Base-by-base conservation (phyloP, 768 basidiomycete species). In the Lactifluus piperatus region DNA sequence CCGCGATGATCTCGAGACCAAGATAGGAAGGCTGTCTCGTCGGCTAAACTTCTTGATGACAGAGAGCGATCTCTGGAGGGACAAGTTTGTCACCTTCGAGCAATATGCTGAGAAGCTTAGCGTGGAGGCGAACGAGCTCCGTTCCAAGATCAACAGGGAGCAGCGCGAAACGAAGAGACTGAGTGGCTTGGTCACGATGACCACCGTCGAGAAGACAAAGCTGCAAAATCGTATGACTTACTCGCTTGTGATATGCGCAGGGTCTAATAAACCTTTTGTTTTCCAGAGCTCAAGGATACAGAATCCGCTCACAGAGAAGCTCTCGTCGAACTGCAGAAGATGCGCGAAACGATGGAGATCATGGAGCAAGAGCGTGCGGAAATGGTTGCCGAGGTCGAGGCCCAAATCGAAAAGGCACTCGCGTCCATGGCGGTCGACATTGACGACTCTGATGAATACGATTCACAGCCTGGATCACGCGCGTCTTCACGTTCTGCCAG, bases 71-170 rank as follows among this genome's bases (percentile, higher is more conserved):
- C 73, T 92, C 48, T 95, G 93, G 92, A 78, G 91, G 60, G 88
- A 93, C 72, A 94, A 94, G 69, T 95, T 95, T 66, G 88, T 94
- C 51, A 87, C 88, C 14, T 95, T 97, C 65, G 94, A 97, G 71
- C 85, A 87, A 71, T 94, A 94, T 68, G 93, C 94, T 8, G 93
- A 94, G 75, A 87, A 88, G 68, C 79, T 97, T 30, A 91, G 88
- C 65, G 79, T 77, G 18, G 94, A 97, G 72, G 92, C 93, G 37
- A 82, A 81, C 32, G 91, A 95, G 58, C 75, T 97, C 64, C 79
- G 91, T 64, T 71, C 81, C 29, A 94, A 91, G 76, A 93, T 95
- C 69, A 91, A 90, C 70, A 88, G 86, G 73, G 93, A 95, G 72
- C 89, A 92, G 69, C 77, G 84, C 59, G 93, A 95, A 74, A 90